Conservation (phyloP, 148 eudicot genomes). For the Rhododendron ovatum region DNA sequence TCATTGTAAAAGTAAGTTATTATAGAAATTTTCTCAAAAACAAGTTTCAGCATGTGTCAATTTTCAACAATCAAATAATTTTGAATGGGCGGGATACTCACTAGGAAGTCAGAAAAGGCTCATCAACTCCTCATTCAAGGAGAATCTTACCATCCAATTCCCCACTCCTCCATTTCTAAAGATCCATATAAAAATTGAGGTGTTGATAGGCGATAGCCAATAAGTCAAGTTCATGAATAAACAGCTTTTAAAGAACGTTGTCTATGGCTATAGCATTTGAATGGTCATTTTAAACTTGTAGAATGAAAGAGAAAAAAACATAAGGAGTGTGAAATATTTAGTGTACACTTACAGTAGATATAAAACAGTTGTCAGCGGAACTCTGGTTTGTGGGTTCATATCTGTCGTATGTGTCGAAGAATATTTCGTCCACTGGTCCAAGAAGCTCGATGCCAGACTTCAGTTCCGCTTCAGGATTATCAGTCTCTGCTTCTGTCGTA, state of each 20-base stretch:
- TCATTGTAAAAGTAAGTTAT: not conserved
- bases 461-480: slow-evolving; percentile 79
- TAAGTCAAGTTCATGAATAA: not conserved
- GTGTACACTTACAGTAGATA: slow-evolving; percentile 61
- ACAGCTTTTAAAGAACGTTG: not conserved
- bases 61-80: no score
- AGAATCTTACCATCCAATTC: not conserved
- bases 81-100: not conserved
- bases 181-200: not conserved
- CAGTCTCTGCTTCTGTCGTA: slow-evolving; percentile 87
- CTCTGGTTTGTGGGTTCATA: slow-evolving; percentile 56
- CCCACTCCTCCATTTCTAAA: not conserved
- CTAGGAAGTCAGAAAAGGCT: not conserved
- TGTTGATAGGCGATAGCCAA: not conserved
- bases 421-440: slow-evolving; percentile 83
- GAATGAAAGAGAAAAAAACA: not conserved
- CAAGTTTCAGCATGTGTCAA: not conserved
- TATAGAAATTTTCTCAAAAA: not conserved
- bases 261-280: not conserved
- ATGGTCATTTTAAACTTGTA: not conserved
- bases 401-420: slow-evolving; percentile 87
- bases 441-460: slow-evolving; percentile 89
- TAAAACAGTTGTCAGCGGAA: slow-evolving; percentile 66
- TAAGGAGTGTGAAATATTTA: not conserved
- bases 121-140: not conserved